Base-by-base conservation (phyloP, 176 grass and related monocot genomes). In the Zizania latifolia region DNA sequence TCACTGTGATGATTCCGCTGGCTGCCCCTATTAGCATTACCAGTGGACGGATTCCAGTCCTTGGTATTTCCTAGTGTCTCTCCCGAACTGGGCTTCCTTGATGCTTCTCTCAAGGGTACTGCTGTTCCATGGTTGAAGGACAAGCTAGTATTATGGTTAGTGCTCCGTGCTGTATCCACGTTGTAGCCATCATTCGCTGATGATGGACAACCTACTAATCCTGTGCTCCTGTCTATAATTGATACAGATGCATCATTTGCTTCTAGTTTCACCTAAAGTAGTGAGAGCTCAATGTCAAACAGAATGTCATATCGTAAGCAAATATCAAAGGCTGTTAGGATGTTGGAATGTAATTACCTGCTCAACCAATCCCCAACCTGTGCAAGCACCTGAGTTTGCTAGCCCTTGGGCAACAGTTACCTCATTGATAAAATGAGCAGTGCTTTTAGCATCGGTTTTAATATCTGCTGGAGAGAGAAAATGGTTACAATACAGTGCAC, bases 1-100 rank as follows among this genome's bases (percentile, higher is more conserved):
- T 76, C 75, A 35, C 37, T 65, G 24, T 41, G 59, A 71, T 77
- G 65, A 55, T 40, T 87, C 69, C 72, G 70, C 16, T 86, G 90
- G 38, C 70, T 51, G 33, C 79, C 75, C 43, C 78, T 62, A 51
- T 77, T 85, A 68, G 78, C 72, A 78, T 76, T 78, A 64, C 72
- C 71, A 37, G 72, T 15, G 14, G 53, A 64, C 39, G 70, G 76
- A 68, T 73, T 91, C 44, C 38, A 86, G 46, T 30, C 39, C 79
- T 81, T 91, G 7, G 62, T 68, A 30, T 78, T 74, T 57, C 76
- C 80, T 60, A 71, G 58, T 35, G 76, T 69, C 11, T 83, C 75
- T 72, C 84, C 82, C 9, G 71, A 75, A 78, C 48, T 78, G 39
- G 86, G 87, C 48, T 83, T 87, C 70, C 55, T 84, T 48, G 62